Base-by-base conservation (phyloP, 441 rosid genomes). In the Syzygium syzygioides region DNA sequence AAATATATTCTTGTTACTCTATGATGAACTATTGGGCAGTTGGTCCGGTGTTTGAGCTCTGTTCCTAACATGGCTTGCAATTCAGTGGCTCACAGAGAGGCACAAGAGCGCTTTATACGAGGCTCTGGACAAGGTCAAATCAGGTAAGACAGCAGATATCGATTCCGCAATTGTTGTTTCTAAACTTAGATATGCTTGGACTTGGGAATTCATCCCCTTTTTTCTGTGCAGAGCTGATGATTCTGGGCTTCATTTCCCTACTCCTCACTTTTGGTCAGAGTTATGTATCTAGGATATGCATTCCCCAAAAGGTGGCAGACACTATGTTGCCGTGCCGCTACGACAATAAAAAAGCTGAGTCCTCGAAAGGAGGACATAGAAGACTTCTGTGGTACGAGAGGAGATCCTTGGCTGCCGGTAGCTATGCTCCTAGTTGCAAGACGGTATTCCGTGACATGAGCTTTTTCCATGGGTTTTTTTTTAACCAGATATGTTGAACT, bases 201-300 rank as follows among this genome's bases (percentile, higher is more conserved):
- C 19, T 37, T 57, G 48, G 87, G 68, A 34, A 32, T 56, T 56
- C 14, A 41, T 76, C 52, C 52, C 83, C 53, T 62, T 0, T 1
- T 23, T 76, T 1, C 18, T 48, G 57, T 95, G 95, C 95, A 97
- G 99, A 97, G 93, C 91, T 98, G 92, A 98, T 97, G 99, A 89
- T 98, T 92, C 92, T 98, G 76, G 99, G 99, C 66, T 98, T 98
- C 93, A 95, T 98, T 90, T 98, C 99, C 14, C 91, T 98, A 90
- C 94, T 98, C 85, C 93, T 98, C 79, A 95, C 97, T 85, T 97
- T 98, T 89, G 93, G 96, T n/a, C 96, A 95, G 93, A 92, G 53
- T 76, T 94, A 92, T 92, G 92, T 98, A 88, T 62, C 90, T 48
- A 57, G 54, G 86, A 98, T 98, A 86, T 98, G 99, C 91, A 87